These are phyloP conservation scores for Russula griseocarnosa DNA, from an alignment of 768 basidiomycete species.

Conservation along the genomic window DNA sequence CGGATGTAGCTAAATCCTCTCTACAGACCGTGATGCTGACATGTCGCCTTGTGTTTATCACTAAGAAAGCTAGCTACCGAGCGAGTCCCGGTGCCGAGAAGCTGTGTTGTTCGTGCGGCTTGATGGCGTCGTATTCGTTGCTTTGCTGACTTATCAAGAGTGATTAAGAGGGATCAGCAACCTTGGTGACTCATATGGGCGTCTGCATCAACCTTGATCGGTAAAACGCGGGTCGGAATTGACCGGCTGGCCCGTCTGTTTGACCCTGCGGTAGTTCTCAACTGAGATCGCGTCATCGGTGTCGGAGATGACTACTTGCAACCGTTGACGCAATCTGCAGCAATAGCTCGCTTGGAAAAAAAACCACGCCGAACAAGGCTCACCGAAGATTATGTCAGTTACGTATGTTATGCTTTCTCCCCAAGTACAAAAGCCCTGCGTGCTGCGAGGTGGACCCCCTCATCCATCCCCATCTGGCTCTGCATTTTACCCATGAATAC, in stretches of 20 bases:
- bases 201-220: no score
- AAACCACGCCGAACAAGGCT: neutral
- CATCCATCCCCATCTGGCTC: neutral
- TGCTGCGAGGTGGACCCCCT: neutral
- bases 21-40: neutral
- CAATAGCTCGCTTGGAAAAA: neutral
- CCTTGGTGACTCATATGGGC: no score
- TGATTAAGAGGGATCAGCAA: no score
- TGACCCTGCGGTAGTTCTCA: no score
- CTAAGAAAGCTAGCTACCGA: no score
- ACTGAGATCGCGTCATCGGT: conserved; percentile 22
- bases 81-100: no score
- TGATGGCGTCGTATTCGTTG: no score
- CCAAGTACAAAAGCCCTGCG: conserved; percentile 17
- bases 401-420: neutral
- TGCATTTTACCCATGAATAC: neutral
- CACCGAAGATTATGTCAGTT: neutral
- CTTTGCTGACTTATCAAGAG: no score
- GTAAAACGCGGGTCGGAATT: no score
- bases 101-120: no score
- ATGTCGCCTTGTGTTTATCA: no score
- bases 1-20: neutral
- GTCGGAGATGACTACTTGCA: neutral
- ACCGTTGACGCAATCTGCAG: conserved; percentile 26
- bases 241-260: no score